Conservation (phyloP, 2,329 filamentous ascomycete genomes). For the Fusarium gaditjirri region DNA sequence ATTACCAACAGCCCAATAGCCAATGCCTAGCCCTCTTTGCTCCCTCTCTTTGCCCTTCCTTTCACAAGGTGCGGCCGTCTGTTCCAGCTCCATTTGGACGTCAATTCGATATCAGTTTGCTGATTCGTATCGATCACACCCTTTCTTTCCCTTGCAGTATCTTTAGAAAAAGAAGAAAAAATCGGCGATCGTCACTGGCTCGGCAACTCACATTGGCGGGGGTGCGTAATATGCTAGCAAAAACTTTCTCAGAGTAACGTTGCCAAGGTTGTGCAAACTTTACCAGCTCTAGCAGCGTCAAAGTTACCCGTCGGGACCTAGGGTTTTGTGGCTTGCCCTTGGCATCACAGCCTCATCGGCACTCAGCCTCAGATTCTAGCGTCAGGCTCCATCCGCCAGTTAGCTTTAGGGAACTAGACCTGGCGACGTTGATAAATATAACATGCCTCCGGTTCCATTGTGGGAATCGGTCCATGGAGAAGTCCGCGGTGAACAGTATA, state of each 20-base stretch:
- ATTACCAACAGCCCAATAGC: not conserved
- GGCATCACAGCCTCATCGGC: conserved; percentile 16
- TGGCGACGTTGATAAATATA: conserved; percentile 27
- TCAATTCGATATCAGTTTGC: conserved; percentile 10
- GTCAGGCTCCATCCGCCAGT: conserved; percentile 1
- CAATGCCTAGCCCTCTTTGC: not conserved
- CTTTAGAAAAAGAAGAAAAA: not conserved
- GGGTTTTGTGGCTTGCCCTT: conserved; percentile 29
- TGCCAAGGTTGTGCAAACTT: conserved; percentile 27
- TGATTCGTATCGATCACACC: conserved; percentile 31
- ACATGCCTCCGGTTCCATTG: not conserved
- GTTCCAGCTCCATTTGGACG: conserved; percentile 5
- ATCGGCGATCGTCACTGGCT: conserved; percentile 17
- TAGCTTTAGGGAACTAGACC: not conserved
- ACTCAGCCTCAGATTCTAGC: conserved; percentile 24
- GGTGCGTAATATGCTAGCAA: conserved; percentile 9
- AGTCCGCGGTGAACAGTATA: not conserved
- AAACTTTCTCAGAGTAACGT: conserved; percentile 35
- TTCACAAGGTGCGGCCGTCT: conserved; percentile 9
- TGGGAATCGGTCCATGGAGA: conserved; percentile 18
- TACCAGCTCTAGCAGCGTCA: not conserved
- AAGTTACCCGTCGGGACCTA: conserved; percentile 7
- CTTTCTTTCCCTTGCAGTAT: conserved; percentile 18
- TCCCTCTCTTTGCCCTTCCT: conserved; percentile 18
- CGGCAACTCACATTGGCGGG: conserved; percentile 14